These are phyloP conservation scores for Lecanosticta acicola DNA, from an alignment of 2,329 filamentous ascomycete genomes.

Conservation along the genomic window DNA sequence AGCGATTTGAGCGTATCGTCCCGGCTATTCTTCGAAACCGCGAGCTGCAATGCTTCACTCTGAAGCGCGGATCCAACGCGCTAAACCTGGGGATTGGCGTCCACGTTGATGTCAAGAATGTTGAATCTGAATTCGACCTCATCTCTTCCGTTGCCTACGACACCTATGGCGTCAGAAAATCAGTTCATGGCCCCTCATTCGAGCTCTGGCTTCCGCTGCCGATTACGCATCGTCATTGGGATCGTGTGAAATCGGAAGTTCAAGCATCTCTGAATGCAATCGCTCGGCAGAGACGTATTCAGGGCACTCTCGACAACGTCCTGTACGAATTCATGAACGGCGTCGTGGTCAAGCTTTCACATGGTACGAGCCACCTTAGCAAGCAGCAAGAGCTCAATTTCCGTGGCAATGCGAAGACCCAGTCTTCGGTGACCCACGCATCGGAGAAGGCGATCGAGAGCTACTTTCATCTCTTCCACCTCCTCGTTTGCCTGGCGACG, in stretches of 20 bases:
- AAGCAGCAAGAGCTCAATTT: neutral
- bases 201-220: constrained; percentile 21
- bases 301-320: constrained; percentile 13
- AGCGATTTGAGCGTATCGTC: constrained; percentile 17
- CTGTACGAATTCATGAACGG: constrained; percentile 24
- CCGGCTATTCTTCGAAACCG: constrained; percentile 17
- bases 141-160: constrained; percentile 19
- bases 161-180: constrained; percentile 10
- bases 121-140: constrained; percentile 23
- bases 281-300: neutral
- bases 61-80: constrained; percentile 20
- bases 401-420: neutral
- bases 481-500: constrained; percentile 19
- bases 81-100: constrained; percentile 20
- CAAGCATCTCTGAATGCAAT: constrained; percentile 8
- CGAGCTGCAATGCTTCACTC: constrained; percentile 23
- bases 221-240: constrained; percentile 19
- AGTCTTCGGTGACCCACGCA: constrained; percentile 19
- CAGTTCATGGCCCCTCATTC: constrained; percentile 19
- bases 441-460: constrained; percentile 22
- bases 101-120: constrained; percentile 5
- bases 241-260: constrained; percentile 7
- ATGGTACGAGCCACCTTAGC: constrained; percentile 8
- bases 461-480: constrained; percentile 23
- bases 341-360: constrained; percentile 17